These are phyloP conservation scores for Psidium friedrichsthalianum DNA, from an alignment of 345 rosid genomes.

Conservation along the genomic window DNA sequence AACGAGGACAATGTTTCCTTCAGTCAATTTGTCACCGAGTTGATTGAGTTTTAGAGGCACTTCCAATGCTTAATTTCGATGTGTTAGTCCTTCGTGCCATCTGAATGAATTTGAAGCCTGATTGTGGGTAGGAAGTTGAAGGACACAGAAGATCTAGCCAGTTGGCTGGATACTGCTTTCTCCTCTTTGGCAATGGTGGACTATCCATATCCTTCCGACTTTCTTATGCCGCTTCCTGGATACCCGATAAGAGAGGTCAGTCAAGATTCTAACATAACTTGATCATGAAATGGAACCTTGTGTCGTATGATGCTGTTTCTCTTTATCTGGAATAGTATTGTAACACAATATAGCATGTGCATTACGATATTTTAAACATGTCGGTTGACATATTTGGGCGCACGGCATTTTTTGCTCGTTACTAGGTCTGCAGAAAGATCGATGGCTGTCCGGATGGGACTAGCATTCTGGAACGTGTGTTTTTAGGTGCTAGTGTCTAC, in stretches of 20 bases:
- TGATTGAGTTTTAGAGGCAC: background rate
- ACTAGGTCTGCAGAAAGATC: conserved; percentile 73
- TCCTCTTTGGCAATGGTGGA: conserved; percentile 89
- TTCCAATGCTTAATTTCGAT: background rate
- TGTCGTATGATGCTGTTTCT: background rate
- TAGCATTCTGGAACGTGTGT: conserved; percentile 59
- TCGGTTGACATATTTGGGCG: background rate
- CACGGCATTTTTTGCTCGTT: background rate
- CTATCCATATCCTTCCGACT: conserved; percentile 71
- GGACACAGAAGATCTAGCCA: conserved; percentile 41
- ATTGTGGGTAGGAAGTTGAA: conserved; percentile 46
- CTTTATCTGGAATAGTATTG: background rate
- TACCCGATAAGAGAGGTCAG: conserved; percentile 83
- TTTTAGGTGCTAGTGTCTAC: conserved; percentile 54
- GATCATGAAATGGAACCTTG: background rate
- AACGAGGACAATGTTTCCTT: background rate
- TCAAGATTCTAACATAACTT: background rate
- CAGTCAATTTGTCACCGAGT: background rate
- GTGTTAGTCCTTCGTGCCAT: background rate
- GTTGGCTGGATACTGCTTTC: conserved; percentile 85
- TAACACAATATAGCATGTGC: background rate
- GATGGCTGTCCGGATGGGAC: conserved; percentile 42
- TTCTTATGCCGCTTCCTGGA: conserved; percentile 92
- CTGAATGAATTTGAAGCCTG: background rate
- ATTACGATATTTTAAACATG: background rate